Base-by-base conservation (phyloP, 2,329 filamentous ascomycete genomes). In the Hortaea sp. region DNA sequence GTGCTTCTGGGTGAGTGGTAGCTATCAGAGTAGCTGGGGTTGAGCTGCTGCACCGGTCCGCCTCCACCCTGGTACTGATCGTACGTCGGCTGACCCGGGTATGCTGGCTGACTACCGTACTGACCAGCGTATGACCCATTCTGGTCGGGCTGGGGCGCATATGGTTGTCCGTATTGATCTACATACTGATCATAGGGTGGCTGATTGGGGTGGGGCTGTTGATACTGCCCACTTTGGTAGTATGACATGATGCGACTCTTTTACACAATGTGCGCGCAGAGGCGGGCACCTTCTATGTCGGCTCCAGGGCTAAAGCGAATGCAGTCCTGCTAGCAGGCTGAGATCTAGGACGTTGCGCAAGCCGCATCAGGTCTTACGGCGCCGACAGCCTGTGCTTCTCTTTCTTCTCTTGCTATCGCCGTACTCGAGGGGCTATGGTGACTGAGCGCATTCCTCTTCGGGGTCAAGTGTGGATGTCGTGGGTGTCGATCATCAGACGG, bases 151-250 rank as follows among this genome's bases (percentile, higher is more conserved):
- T 53, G 49, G 3, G 49, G 50, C 29, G 57, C 57, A n/a, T 35
- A 35, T 35, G 32, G 32, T 37, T 57, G 53, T 28, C 53, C 46
- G 48, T 58, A 53, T 30, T 51, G 49, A 39, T 61, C 52, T 30
- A 56, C 48, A 35, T 57, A 57, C 35, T 48, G 49, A 37, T 54
- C 48, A 31, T 55, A 47, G 34, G 49, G 51, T 27, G 51, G 43
- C 10, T 42, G 44, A 13, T 29, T 34, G 5, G 37, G 53, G 20
- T 44, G 53, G 10, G 48, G 53, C 47, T 52, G 57, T 40, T 50
- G 49, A 53, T 73, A 66, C 50, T 75, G 72, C 38, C 69, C 69
- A 61, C 75, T 74, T 49, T 71, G 72, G 60, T 79, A 74, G 62
- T 77, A 73, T 53, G 76, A 72, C 77, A 79, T 79, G 3, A 27